phyloP scores from a whole-genome alignment of 2,329 filamentous ascomycete species.

The Rugonectria rugulosa region DNA sequence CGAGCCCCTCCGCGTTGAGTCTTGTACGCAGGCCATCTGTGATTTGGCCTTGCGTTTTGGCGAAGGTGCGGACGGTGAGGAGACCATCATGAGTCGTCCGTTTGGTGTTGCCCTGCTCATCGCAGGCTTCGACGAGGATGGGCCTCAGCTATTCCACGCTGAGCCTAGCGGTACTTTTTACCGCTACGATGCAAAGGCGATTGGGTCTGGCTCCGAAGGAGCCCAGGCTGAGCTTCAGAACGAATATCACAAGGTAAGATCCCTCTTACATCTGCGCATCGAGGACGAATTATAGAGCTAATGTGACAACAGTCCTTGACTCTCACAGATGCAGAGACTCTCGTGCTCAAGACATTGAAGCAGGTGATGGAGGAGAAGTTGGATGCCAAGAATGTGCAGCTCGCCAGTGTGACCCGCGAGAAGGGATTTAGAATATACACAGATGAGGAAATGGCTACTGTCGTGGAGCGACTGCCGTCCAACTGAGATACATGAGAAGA shows the following conservation, averaged over 20 bases:
- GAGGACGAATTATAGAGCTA: not conserved
- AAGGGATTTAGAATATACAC: conserved; percentile 99
- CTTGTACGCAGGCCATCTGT: conserved; percentile 98
- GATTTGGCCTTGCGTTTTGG: conserved; percentile 95
- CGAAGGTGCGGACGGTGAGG: conserved; percentile 95
- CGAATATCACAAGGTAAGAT: conserved; percentile 87
- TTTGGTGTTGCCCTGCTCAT: conserved; percentile 97
- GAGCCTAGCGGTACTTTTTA: conserved; percentile 99
- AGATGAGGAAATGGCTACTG: conserved; percentile 94
- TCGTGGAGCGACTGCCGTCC: conserved; percentile 82
- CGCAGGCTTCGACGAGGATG: conserved; percentile 96
- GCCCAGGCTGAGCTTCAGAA: conserved; percentile 98
- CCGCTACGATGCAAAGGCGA: conserved; percentile 98
- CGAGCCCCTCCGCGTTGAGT: conserved; percentile 93
- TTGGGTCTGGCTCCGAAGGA: conserved; percentile 95
- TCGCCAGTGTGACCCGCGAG: conserved; percentile 97
- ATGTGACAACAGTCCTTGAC: conserved; percentile 73
- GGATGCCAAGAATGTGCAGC: conserved; percentile 97
- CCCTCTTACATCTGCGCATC: not conserved
- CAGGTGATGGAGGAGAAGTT: conserved; percentile 99
- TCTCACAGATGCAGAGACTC: conserved; percentile 88
- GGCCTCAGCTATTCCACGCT: conserved; percentile 95
- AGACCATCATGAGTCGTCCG: conserved; percentile 97
- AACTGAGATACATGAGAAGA: conserved; percentile 54
- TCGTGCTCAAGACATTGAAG: conserved; percentile 97